These are phyloP conservation scores for Amborella trichopoda DNA, from an alignment of 164 flowering plant genomes.

Conservation along the genomic window DNA sequence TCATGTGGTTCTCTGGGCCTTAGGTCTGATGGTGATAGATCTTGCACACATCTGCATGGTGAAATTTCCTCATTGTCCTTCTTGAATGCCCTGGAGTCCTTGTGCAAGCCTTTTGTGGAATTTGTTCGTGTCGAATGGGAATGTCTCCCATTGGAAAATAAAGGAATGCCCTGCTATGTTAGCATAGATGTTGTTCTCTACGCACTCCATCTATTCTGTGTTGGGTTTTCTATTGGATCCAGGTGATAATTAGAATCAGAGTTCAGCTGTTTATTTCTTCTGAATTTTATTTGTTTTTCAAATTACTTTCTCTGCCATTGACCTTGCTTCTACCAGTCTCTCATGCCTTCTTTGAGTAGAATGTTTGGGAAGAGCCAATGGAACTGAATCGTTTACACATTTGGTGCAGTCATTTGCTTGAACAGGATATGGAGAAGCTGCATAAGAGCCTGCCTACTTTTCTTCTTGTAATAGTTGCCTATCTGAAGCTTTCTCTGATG, in stretches of 20 bases:
- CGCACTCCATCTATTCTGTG: conserved; percentile 34
- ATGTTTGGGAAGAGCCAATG: not conserved
- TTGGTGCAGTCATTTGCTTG: not conserved
- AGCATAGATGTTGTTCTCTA: conserved; percentile 26
- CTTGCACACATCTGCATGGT: too few relatives aligned
- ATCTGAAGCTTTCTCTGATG: not conserved
- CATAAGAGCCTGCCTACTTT: too few relatives aligned
- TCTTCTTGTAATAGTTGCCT: not conserved
- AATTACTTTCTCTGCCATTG: not conserved
- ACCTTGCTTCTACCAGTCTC: not conserved
- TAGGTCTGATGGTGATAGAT: too few relatives aligned
- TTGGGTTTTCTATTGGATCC: conserved; percentile 18
- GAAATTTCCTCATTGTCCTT: too few relatives aligned
- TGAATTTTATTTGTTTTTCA: not conserved
- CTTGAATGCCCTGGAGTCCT: too few relatives aligned
- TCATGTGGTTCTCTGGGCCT: too few relatives aligned
- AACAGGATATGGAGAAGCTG: not conserved
- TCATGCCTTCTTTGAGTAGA: not conserved
- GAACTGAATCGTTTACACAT: not conserved
- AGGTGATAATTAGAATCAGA: conserved; percentile 22
- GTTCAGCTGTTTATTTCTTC: conserved; percentile 1
- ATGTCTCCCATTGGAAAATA: too few relatives aligned
- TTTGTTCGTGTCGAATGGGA: too few relatives aligned
- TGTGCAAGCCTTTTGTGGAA: too few relatives aligned
- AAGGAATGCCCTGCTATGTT: conserved; percentile 14